Evolutionary conservation across 2,329 filamentous ascomycete genomes (phyloP), one percentile per base, ranked within the genome.

Genomic region (Leptographium galeiforme): DNA sequence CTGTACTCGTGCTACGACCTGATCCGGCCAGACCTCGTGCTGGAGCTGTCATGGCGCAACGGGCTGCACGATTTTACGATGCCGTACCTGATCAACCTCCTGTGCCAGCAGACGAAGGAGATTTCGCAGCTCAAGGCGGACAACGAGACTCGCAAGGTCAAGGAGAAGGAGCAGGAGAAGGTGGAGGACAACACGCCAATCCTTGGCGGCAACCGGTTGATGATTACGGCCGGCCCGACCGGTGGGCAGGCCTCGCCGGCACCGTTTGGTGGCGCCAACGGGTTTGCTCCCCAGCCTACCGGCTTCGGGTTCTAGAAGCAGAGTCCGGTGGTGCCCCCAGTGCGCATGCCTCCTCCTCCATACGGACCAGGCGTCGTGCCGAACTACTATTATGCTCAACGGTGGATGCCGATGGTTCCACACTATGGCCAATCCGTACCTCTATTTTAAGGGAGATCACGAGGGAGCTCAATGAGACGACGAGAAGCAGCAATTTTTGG

Each of bases 61-160:
- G 89, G 89, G 56, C 84, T 98, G 41, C 82, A 84, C 63, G 93
- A 98, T 73, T 98, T 95, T 72, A 95, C 90, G 48, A 98, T 98
- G 94, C 93, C 93, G 18, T 98, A 95, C 77, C 94, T 98, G 89
- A 97, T 98, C 79, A 98, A 97, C 74, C 86, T 94, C 74, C 77
- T 98, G 58, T 82, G 84, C 61, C 89, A 95, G 70, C 90, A 97
- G 72, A 89, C 88, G 41, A 82, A 85, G 60, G 85, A 94, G 54
- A 85, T 98, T 61, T 81, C 89, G 55, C 68, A 76, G 56, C 79
- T 98, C 57, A 95, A 94, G 77, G 87, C 88, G 57, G 94, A 98
- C 71, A 98, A 97, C 65, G 94, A 98, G 70, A 66, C 66, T n/a
- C 64, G 69, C 57, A 66, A 68, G 61, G 56, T 60, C 53, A 65